Evolutionary conservation across 148 eudicot species (phyloP).

Genomic region (Suaeda aralocaspica): DNA sequence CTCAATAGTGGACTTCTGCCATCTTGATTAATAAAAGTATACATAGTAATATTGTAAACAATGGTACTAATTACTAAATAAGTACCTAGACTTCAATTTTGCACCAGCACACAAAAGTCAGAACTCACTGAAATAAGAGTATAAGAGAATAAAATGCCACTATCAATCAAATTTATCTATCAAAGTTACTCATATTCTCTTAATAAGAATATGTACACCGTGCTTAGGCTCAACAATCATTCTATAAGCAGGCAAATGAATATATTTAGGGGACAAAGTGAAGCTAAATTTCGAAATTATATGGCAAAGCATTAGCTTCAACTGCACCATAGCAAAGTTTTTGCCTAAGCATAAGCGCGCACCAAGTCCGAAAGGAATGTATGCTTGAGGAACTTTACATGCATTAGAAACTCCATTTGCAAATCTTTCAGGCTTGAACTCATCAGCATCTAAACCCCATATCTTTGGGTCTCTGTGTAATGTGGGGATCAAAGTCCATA

Average conservation of each 20-base stretch:
- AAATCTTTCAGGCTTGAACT: constrained; percentile 71
- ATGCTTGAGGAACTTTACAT: constrained; percentile 69
- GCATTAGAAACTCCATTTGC: constrained; percentile 61
- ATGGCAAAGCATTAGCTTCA: constrained; percentile 53
- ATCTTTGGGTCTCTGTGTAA: constrained; percentile 63
- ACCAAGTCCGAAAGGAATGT: constrained; percentile 73
- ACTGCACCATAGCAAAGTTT: constrained; percentile 67
- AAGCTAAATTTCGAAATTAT: constrained; percentile 53
- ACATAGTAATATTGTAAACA: too few relatives aligned
- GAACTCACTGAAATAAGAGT: neutral
- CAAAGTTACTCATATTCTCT: constrained; percentile 26
- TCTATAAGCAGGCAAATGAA: constrained; percentile 64
- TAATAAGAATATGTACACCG: constrained; percentile 56
- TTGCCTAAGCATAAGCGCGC: constrained; percentile 69
- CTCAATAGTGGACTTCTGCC: neutral
- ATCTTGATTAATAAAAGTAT: too few relatives aligned
- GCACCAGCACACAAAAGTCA: neutral
- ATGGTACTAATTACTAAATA: too few relatives aligned
- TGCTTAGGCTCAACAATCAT: constrained; percentile 80
- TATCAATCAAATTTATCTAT: neutral
- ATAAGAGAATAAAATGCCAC: neutral
- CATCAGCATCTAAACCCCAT: constrained; percentile 68
- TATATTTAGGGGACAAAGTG: constrained; percentile 59
- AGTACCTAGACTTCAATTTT: too few relatives aligned
- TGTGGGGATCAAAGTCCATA: constrained; percentile 81